Evolutionary conservation across 2,329 filamentous ascomycete species (phyloP), one percentile per base, ranked within the genome.

Genomic region (Fusarium fracticaudum): DNA sequence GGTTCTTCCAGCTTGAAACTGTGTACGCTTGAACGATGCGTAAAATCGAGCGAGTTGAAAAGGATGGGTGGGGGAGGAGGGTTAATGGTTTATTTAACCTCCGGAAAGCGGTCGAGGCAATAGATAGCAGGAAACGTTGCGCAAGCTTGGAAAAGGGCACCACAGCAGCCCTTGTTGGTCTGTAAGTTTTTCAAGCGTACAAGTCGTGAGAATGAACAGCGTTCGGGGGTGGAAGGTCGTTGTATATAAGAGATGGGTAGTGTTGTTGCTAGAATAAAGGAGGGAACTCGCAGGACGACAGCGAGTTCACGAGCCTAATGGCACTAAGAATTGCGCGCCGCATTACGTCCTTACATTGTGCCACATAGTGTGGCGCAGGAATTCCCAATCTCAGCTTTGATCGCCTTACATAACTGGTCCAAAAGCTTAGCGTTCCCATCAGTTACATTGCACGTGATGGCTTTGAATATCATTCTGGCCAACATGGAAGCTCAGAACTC

Each of bases 231-330:
- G 24, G n/a, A 40, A 55, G 33, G 60, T 69, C 51, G 67, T 71
- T 48, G 74, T 68, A 61, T 74, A 73, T 73, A 73, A 60, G 54
- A 74, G 71, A 72, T 55, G 62, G 72, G 75, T 75, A 75, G 75
- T 76, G 77, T 72, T 76, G 77, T 72, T 78, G 77, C 38, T 73
- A 75, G 74, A 76, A 78, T 79, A 73, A 70, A 73, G 77, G 80
- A 81, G 79, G 74, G 78, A 55, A 78, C 73, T 79, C 75, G 72
- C 77, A 76, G 76, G 75, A 76, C 78, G 77, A 77, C 78, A 79
- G 75, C 78, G 72, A 79, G 73, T 78, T 79, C 74, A 76, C 69
- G 77, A 81, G 80, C 80, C 79, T 76, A 76, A 81, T 61, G 75
- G 71, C 73, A 68, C 78, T 78, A 79, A 77, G 69, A 69, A 45